Percentiles rank a stretch among this genome's conserved stretches.
Conservation (phyloP, 768 basidiomycete genomes). For the Porphyrellus cyaneotinctus region DNA sequence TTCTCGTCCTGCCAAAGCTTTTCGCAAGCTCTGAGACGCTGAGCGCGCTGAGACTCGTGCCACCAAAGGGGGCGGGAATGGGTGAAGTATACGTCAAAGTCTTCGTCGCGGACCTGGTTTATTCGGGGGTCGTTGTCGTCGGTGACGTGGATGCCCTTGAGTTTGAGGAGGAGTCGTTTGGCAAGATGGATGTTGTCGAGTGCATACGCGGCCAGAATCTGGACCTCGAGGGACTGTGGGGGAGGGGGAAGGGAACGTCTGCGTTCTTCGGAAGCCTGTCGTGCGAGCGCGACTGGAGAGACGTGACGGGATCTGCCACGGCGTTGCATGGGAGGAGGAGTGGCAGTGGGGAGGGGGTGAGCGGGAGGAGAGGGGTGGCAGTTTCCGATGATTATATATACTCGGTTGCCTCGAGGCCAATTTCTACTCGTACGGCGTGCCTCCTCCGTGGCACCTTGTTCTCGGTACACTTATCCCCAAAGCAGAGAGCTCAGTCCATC, state of each 20-base stretch:
- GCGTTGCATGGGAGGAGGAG: slow-evolving; percentile 24
- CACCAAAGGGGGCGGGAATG: no score
- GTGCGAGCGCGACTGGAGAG: slow-evolving; percentile 40
- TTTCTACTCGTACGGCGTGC: slow-evolving; percentile 2
- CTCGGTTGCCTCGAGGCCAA: slow-evolving; percentile 17
- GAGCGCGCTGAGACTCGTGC: slow-evolving; percentile 33
- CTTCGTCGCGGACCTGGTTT: slow-evolving; percentile 51
- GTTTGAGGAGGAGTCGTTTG: slow-evolving; percentile 57
- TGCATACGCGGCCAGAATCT: slow-evolving; percentile 64
- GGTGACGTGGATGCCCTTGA: slow-evolving; percentile 57
- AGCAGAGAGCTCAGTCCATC: slow-evolving; percentile 1
- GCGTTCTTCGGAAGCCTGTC: slow-evolving; percentile 43
- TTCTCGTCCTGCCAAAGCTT: slow-evolving; percentile 48
- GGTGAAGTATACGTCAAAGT: slow-evolving; percentile 40
- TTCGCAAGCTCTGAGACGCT: slow-evolving; percentile 44
- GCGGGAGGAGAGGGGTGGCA: background rate
- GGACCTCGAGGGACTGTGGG: slow-evolving; percentile 51
- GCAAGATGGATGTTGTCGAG: slow-evolving; percentile 64
- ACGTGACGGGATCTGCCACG: slow-evolving; percentile 43
- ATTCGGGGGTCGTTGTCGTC: slow-evolving; percentile 61
- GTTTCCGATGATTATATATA: background rate
- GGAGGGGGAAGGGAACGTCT: slow-evolving; percentile 18
- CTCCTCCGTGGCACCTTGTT: background rate
- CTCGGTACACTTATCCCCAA: slow-evolving; percentile 16
- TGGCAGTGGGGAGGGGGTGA: slow-evolving; percentile 11